Percentiles rank a stretch among this genome's conserved stretches.
These are phyloP conservation scores for Ophiosphaerella narmari DNA, from an alignment of 2,329 filamentous ascomycete species.

Conservation along the genomic window DNA sequence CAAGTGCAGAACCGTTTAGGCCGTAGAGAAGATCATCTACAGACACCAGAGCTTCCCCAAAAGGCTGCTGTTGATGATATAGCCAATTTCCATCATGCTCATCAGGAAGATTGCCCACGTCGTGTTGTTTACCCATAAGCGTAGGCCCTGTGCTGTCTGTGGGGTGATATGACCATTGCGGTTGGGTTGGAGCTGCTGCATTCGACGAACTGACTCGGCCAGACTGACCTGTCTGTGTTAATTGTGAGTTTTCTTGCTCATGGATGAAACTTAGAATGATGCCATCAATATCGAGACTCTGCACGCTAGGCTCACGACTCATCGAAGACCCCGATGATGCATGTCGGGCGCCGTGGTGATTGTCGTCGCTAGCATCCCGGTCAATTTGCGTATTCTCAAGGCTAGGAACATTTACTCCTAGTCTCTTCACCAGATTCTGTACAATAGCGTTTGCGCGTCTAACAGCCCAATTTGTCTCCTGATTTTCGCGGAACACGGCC, in stretches of 20 bases:
- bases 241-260: slow-evolving; percentile 29
- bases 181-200: slow-evolving; percentile 4
- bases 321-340: slow-evolving; percentile 12
- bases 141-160: not conserved
- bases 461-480: slow-evolving; percentile 57
- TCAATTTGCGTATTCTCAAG: slow-evolving; percentile 23
- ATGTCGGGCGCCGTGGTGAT: slow-evolving; percentile 5
- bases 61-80: slow-evolving; percentile 14
- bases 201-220: slow-evolving; percentile 4
- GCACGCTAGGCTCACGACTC: slow-evolving; percentile 21
- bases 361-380: not conserved
- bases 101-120: not conserved
- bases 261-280: slow-evolving; percentile 51
- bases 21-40: slow-evolving; percentile 32
- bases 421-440: slow-evolving; percentile 52
- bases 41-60: slow-evolving; percentile 17
- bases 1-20: slow-evolving; percentile 31
- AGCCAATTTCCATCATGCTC: slow-evolving; percentile 12
- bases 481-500: slow-evolving; percentile 54
- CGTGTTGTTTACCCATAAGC: too few species aligned
- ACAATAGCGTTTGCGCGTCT: slow-evolving; percentile 54
- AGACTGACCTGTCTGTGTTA: slow-evolving; percentile 8
- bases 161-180: slow-evolving; percentile 7
- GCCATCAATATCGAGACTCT: slow-evolving; percentile 49
- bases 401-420: slow-evolving; percentile 34